These are phyloP conservation scores for Ogataea siamensis DNA, from an alignment of 805 yeast genomes.

Conservation along the genomic window DNA sequence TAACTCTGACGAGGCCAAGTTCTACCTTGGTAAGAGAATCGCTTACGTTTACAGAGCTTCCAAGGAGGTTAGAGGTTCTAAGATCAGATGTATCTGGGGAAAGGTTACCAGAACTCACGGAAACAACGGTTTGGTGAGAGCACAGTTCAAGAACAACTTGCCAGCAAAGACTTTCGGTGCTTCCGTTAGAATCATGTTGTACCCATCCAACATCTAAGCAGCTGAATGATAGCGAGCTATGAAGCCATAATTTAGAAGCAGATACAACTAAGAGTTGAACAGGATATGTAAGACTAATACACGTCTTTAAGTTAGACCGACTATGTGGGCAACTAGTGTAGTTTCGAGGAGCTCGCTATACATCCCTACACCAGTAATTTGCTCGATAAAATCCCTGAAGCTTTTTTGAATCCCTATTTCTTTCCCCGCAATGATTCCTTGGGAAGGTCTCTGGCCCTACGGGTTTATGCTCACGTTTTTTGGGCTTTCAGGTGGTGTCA, in stretches of 20 bases:
- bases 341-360: background rate
- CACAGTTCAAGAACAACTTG: conserved; percentile 97
- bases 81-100: conserved; percentile 99
- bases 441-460: conserved; percentile 65
- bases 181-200: conserved; percentile 98
- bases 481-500: conserved; percentile 53
- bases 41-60: conserved; percentile 99
- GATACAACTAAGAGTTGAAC: conserved; percentile 3
- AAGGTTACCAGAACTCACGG: conserved; percentile 99
- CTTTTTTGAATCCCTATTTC: conserved; percentile 1
- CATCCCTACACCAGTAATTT: conserved; percentile 6
- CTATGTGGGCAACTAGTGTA: background rate
- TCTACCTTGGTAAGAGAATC: conserved; percentile 99
- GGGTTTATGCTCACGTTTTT: conserved; percentile 52
- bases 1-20: conserved; percentile 90
- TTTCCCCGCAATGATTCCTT: conserved; percentile 52
- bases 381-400: background rate
- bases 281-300: conserved; percentile 12
- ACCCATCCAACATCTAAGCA: conserved; percentile 98
- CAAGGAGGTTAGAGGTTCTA: conserved; percentile 97
- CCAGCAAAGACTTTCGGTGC: conserved; percentile 99
- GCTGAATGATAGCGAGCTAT: conserved; percentile 10
- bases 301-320: conserved; percentile 1
- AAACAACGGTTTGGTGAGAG: conserved; percentile 97
- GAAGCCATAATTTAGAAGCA: conserved; percentile 9